Percentiles rank a stretch among this genome's conserved stretches.
Conservation (phyloP, 2,329 filamentous ascomycete species). For the Epicoccum nigrum region DNA sequence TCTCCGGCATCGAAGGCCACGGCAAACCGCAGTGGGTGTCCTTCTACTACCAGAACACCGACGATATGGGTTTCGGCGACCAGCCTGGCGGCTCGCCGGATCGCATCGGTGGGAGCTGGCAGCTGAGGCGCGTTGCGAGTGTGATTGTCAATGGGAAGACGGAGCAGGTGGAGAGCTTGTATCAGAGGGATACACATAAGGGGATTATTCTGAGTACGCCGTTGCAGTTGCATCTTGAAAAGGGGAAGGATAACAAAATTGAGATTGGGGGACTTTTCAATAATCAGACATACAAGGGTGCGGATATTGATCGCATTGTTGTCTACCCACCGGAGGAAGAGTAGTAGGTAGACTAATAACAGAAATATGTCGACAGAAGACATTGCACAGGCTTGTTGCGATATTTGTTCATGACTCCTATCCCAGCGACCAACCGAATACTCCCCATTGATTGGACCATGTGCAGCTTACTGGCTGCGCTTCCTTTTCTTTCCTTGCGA, state of each 20-base stretch:
- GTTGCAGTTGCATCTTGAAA: constrained; percentile 59
- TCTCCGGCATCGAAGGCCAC: constrained; percentile 56
- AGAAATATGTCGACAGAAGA: not conserved
- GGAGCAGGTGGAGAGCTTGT: constrained; percentile 57
- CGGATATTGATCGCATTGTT: constrained; percentile 64
- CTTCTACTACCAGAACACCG: constrained; percentile 65
- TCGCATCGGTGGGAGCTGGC: constrained; percentile 65
- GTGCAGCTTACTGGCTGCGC: no score
- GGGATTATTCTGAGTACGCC: constrained; percentile 65
- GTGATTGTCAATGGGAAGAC: constrained; percentile 63
- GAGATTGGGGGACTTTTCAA: constrained; percentile 64
- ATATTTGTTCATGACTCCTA: no score
- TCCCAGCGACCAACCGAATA: no score
- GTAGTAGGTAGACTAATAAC: constrained; percentile 3
- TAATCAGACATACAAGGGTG: constrained; percentile 62
- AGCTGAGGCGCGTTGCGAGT: constrained; percentile 64
- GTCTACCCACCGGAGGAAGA: constrained; percentile 66
- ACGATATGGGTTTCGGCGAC: constrained; percentile 66
- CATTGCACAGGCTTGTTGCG: no score
- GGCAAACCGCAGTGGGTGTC: constrained; percentile 63
- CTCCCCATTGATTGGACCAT: no score
- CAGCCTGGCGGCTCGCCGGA: constrained; percentile 62
- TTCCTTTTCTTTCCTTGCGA: no score
- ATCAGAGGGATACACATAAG: constrained; percentile 64
- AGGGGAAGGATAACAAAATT: constrained; percentile 64